A percentile compares a stretch with the other conserved stretches of the same genome.
Conservation (phyloP, 306 rosid species). For the Boehmeria nivea region DNA sequence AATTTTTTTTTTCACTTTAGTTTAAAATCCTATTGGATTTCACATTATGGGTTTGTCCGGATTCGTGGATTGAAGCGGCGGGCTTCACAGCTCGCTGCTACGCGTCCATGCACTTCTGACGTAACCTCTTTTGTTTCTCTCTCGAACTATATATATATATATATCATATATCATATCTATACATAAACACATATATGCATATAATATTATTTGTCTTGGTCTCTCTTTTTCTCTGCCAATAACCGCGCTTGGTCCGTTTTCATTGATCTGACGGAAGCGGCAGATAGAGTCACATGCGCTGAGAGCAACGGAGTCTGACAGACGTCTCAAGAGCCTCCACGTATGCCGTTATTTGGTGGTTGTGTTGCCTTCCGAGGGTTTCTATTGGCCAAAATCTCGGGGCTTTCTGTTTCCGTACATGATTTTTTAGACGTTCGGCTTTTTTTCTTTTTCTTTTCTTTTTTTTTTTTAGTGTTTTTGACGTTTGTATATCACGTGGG, state of each 20-base stretch:
- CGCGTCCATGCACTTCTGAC: slow-evolving; percentile 33
- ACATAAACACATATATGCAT: too few species aligned
- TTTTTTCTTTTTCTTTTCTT: background rate
- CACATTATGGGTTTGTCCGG: slow-evolving; percentile 27
- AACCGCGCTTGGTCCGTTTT: background rate
- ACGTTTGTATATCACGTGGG: slow-evolving; percentile 7
- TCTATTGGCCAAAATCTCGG: background rate
- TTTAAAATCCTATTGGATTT: slow-evolving; percentile 1
- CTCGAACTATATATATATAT: background rate
- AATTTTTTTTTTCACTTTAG: background rate
- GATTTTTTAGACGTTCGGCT: background rate
- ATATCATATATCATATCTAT: background rate
- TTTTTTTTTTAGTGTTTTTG: background rate
- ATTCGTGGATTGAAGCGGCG: slow-evolving; percentile 40
- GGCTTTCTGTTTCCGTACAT: slow-evolving; percentile 14
- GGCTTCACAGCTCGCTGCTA: slow-evolving; percentile 17
- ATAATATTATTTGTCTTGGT: background rate
- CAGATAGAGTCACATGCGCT: slow-evolving; percentile 7
- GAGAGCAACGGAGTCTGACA: background rate
- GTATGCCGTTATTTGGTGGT: background rate
- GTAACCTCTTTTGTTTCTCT: background rate
- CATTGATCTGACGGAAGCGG: background rate
- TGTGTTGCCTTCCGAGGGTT: background rate
- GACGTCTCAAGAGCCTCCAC: background rate
- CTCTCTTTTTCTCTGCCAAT: slow-evolving; percentile 12